Percentiles rank a stretch among this genome's conserved stretches.
Evolutionary conservation across 306 rosid genomes (phyloP).

Genomic region (Betula pendula): DNA sequence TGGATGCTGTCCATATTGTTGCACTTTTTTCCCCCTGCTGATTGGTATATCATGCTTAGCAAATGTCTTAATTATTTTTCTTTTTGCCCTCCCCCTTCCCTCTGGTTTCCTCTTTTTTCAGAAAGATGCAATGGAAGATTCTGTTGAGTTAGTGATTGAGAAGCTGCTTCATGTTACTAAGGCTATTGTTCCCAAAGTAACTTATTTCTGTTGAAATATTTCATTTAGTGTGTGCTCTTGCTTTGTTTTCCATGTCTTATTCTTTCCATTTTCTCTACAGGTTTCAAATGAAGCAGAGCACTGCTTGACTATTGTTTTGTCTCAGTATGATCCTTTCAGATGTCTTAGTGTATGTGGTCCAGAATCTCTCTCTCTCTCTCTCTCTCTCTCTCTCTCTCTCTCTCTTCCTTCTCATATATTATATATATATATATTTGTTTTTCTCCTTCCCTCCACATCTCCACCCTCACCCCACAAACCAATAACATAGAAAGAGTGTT

Average conservation of each 20-base stretch:
- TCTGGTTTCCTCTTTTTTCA: conserved; percentile 40
- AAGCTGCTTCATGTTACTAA: conserved; percentile 88
- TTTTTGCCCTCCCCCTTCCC: neutral
- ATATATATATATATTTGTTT: no score
- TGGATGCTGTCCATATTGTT: conserved; percentile 12
- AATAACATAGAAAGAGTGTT: neutral
- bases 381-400: neutral
- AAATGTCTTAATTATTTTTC: neutral
- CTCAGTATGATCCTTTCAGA: conserved; percentile 92
- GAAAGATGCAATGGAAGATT: conserved; percentile 92
- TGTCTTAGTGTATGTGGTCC: conserved; percentile 77
- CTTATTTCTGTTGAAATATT: conserved; percentile 12
- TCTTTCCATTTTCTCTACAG: conserved; percentile 45
- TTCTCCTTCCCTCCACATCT: neutral
- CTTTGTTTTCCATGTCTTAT: conserved; percentile 19
- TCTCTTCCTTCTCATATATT: neutral
- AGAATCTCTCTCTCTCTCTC: neutral
- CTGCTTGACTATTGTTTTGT: conserved; percentile 77
- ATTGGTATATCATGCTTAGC: conserved; percentile 4
- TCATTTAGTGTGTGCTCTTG: conserved; percentile 17
- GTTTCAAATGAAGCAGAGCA: conserved; percentile 91
- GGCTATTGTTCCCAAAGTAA: conserved; percentile 78
- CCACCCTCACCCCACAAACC: neutral
- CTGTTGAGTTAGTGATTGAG: conserved; percentile 90
- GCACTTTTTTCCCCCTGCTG: neutral